Base-by-base conservation (phyloP, 495 filamentous ascomycete species). In the Trichocladium uniseriatum region DNA sequence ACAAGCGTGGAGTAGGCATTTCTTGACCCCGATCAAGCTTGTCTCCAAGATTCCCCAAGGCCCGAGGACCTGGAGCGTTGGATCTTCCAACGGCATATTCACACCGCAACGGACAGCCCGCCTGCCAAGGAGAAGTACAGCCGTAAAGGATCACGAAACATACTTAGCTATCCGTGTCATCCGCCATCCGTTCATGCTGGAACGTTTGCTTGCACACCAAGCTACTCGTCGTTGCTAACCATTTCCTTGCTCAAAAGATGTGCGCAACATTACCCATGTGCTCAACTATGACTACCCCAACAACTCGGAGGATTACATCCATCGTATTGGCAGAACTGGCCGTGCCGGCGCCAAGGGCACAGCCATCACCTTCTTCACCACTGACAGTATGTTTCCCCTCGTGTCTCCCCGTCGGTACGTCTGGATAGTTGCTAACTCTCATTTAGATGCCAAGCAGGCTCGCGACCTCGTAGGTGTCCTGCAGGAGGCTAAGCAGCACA, bases 231-330 rank as follows among this genome's bases (percentile, higher is more conserved):
- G 58, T 74, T 79, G 88, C 91, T 97, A 95, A 96, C 87, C 73
- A 78, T 67, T 69, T 58, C 48, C 49, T 15, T 56, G 62, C 57
- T 60, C 66, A 82, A 38, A 95, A 98, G 92, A 98, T 83, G 92
- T 98, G 78, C 89, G 89, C 71, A 91, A 98, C 79, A 98, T 98
- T 73, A 96, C 91, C 70, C 92, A 98, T 75, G 92, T 98, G 74
- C 79, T 98, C 73, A 98, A 98, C 83, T 97, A 96, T 86, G 92
- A 98, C 71, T 95, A 95, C 69, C 92, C 92, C 66, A 96, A 97
- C 78, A 98, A 98, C 77, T 97, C 92, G 70, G 92, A 98, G 73
- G 91, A 96, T 69, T 98, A 98, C 62, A 91, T 98, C 69, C 92
- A 98, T 71, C 87, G 92, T 72, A 98, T 98, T 75, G 92, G 85